These are phyloP conservation scores for Grigorovia jiainica DNA, from an alignment of 805 yeast genomes.

Conservation along the genomic window DNA sequence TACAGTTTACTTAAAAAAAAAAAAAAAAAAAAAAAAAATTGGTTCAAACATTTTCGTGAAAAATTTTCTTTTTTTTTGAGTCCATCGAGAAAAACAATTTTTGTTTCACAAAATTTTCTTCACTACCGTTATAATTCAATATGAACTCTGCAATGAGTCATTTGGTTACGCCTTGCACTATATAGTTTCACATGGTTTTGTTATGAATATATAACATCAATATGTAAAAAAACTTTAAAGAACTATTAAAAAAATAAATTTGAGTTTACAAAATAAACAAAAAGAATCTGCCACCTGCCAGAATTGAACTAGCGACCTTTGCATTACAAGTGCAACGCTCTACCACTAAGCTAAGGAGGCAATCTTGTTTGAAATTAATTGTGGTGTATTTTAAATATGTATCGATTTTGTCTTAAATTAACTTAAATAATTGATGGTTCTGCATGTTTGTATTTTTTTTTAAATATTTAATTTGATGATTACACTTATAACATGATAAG, in stretches of 20 bases:
- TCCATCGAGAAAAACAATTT: not conserved
- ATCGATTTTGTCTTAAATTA: no score
- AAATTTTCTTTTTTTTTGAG: not conserved
- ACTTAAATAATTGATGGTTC: no score
- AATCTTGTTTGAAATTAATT: not conserved
- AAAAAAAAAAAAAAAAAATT: not conserved
- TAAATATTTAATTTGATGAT: no score
- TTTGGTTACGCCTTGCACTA: not conserved
- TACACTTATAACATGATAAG: no score
- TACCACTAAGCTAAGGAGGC: constrained; percentile 99
- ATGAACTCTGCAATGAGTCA: not conserved
- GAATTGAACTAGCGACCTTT: constrained; percentile 93
- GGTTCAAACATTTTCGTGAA: not conserved
- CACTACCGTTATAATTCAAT: no score
- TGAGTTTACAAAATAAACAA: not conserved
- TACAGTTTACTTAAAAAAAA: not conserved
- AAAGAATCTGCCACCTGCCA: constrained; percentile 61
- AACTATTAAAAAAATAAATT: no score
- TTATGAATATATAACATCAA: no score
- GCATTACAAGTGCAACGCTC: constrained; percentile 99
- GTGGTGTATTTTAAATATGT: no score
- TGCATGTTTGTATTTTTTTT: no score
- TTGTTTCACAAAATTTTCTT: no score
- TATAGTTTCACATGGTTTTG: not conserved
- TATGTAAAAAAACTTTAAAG: no score